A percentile compares a stretch with the other conserved stretches of the same genome.
Evolutionary conservation across 2,329 filamentous ascomycete genomes (phyloP).

Genomic region (Aureobasidium sp.): DNA sequence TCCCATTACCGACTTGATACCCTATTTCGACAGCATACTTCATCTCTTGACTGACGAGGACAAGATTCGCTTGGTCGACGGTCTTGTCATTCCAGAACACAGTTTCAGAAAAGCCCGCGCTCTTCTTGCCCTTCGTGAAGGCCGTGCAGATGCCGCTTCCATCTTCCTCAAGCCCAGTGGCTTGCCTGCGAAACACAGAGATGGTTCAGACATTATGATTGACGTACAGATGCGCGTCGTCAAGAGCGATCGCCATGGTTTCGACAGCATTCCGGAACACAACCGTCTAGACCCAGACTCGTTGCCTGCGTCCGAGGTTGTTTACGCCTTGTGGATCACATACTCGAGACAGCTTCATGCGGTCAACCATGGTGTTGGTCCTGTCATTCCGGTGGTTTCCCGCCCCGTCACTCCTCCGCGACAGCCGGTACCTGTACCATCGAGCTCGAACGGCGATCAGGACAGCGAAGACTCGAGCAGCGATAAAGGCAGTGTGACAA

Average conservation of each 20-base stretch:
- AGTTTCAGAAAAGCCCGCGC: conserved; percentile 86
- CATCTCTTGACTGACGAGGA: conserved; percentile 79
- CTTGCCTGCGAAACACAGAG: conserved; percentile 74
- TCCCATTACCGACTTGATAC: conserved; percentile 70
- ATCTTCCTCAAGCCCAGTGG: conserved; percentile 79
- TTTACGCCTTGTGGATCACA: conserved; percentile 94
- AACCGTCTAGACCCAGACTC: conserved; percentile 34
- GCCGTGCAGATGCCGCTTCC: conserved; percentile 63
- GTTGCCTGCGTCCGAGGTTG: conserved; percentile 57
- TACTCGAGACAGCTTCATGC: conserved; percentile 91
- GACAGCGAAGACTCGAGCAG: conserved; percentile 18
- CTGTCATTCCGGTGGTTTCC: conserved; percentile 53
- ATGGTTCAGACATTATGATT: conserved; percentile 85
- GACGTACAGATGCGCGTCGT: conserved; percentile 96
- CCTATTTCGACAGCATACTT: conserved; percentile 77
- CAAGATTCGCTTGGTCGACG: conserved; percentile 71
- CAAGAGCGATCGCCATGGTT: conserved; percentile 66
- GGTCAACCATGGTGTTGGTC: conserved; percentile 51
- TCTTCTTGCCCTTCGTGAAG: conserved; percentile 73
- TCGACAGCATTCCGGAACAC: conserved; percentile 56
- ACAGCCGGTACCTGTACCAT: conserved; percentile 70
- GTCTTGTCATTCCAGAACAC: conserved; percentile 94
- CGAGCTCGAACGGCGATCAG: conserved; percentile 24
- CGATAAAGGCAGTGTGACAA: neutral
- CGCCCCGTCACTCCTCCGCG: conserved; percentile 62